A percentile compares a stretch with the other conserved stretches of the same genome.
Conservation (phyloP, 345 rosid genomes). For the Eucalyptus curtisii region DNA sequence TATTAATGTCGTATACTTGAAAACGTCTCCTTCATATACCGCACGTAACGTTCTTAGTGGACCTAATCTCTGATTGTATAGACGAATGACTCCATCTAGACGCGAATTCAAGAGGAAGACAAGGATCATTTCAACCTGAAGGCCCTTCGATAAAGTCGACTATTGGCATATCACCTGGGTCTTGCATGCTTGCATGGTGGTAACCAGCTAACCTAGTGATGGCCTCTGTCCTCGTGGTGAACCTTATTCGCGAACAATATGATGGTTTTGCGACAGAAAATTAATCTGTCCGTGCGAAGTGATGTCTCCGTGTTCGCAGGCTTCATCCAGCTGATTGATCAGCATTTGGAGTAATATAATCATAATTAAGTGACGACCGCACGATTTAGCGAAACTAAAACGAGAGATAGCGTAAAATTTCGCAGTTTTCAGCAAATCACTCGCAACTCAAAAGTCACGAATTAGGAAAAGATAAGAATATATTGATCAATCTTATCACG, state of each 20-base stretch:
- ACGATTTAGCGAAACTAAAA: not conserved
- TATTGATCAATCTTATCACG: not conserved
- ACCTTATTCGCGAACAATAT: not conserved
- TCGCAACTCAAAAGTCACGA: not conserved
- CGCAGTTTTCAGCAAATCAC: not conserved
- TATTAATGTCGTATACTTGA: not conserved
- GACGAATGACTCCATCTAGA: not conserved
- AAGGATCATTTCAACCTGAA: not conserved
- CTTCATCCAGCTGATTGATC: not conserved
- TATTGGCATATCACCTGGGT: not conserved
- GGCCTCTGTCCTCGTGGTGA: not conserved
- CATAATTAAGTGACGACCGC: not conserved
- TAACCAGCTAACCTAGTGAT: not conserved
- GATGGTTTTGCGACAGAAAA: not conserved
- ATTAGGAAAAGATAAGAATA: not conserved
- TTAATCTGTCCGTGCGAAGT: not conserved
- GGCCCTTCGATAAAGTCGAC: not conserved
- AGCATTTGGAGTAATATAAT: not conserved
- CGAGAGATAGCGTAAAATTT: not conserved
- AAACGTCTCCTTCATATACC: not conserved
- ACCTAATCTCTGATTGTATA: not conserved
- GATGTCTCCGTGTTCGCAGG: not conserved
- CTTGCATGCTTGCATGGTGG: not conserved
- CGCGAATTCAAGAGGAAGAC: not conserved
- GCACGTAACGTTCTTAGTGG: not conserved